phyloP scores from a whole-genome alignment of 345 rosid genomes.

The Litchi chinensis region DNA sequence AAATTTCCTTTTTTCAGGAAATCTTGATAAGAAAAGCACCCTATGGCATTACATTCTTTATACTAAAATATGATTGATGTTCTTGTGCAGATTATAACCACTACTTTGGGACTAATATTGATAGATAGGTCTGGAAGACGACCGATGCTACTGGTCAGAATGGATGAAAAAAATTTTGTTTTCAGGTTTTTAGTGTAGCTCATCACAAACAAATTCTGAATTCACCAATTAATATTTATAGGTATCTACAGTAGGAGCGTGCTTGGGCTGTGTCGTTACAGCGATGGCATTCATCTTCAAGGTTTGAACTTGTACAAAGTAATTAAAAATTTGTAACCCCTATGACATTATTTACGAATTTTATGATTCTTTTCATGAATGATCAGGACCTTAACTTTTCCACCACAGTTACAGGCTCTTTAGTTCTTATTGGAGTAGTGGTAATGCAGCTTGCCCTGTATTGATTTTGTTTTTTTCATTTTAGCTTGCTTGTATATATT shows the following conservation, averaged over 20 bases:
- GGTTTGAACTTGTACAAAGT: conserved; percentile 6
- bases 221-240: conserved; percentile 16
- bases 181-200: not conserved
- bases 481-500: no score
- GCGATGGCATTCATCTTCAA: conserved; percentile 44
- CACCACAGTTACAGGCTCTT: conserved; percentile 19
- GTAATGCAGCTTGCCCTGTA: conserved; percentile 14
- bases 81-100: conserved; percentile 30
- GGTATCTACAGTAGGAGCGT: conserved; percentile 41
- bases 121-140: conserved; percentile 37
- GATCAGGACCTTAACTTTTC: conserved; percentile 28
- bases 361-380: not conserved
- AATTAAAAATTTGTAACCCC: not conserved
- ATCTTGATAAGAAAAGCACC: no score
- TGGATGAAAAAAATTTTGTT: not conserved
- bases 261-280: conserved; percentile 39
- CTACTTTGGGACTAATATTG: conserved; percentile 30
- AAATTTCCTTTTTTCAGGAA: no score
- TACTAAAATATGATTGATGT: not conserved
- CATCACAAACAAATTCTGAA: not conserved
- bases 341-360: no score
- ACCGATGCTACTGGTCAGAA: conserved; percentile 33
- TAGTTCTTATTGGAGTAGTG: conserved; percentile 47
- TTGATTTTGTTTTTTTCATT: not conserved
- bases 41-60: not conserved